Evolutionary conservation across 2,329 filamentous ascomycete species (phyloP), one percentile per base, ranked within the genome.

Genomic region (Pyrenochaeta sp.): DNA sequence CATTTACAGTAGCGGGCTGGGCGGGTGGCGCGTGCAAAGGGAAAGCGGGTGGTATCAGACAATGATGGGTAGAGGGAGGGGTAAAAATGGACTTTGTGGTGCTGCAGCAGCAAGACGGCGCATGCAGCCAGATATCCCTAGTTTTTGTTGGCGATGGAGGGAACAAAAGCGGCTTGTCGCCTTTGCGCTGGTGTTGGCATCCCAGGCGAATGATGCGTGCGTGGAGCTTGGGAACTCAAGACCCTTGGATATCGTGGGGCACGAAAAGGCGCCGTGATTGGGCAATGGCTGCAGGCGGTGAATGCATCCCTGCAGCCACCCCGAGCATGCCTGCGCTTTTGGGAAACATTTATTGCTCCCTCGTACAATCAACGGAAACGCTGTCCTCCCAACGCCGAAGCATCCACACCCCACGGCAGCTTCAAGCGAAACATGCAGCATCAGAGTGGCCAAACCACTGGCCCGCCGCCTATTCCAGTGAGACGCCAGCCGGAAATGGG

Each of bases 1-100:
- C 76, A 79, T 78, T 67, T 73, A 74, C 69, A 65, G 61, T 62
- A 66, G 66, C 58, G 63, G 57, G 59, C 58, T 66, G 62, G 64
- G 61, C 58, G 51, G 60, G 60, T 59, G 65, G 69, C 64, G 67
- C 61, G 65, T 62, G 48, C 56, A 58, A 62, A 34, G 50, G 54
- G 37, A 62, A 45, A 52, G 61, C 55, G 62, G 62, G 50, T 56
- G 58, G 42, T 62, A 47, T 53, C 56, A 50, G 55, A 54, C 48
- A 54, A 53, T 50, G 49, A 52, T 39, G 47, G 52, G 52, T 49
- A 44, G 47, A 55, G 54, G 50, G 66, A 66, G 64, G 66, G 64
- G 64, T 63, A 60, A 58, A 56, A 58, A 58, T 56, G 50, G 54
- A 49, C 50, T 39, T 36, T 48, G 56, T 39, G 54, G 54, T 59